These are phyloP conservation scores for Neospora caninum DNA, from an alignment of 169 alveolate species.

Conservation along the genomic window DNA sequence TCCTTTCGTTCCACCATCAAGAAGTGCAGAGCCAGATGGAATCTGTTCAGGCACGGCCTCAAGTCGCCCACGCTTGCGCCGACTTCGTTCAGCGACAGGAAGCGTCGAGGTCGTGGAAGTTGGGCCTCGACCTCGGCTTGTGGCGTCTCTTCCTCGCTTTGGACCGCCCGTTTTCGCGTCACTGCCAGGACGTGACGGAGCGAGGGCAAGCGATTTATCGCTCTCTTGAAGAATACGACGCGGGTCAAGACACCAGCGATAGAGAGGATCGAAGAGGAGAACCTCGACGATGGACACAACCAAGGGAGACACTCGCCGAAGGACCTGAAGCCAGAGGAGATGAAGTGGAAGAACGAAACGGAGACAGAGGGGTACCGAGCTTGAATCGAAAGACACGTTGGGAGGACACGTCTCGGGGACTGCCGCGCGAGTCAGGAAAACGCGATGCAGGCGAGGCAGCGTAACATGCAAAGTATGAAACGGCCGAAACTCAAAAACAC, in stretches of 20 bases:
- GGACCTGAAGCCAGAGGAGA: conserved; percentile 46
- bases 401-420: background rate
- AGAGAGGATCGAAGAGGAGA: conserved; percentile 92
- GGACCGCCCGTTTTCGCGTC: background rate
- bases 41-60: background rate
- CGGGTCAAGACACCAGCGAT: conserved; percentile 77
- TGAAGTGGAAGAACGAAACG: background rate
- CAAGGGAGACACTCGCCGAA: conserved; percentile 35
- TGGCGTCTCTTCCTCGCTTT: background rate
- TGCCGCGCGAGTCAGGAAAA: background rate
- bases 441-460: background rate
- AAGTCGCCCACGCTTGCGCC: background rate
- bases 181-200: background rate
- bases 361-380: background rate
- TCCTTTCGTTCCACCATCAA: background rate
- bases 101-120: background rate
- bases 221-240: background rate
- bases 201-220: background rate
- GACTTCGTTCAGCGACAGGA: background rate
- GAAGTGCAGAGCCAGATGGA: background rate
- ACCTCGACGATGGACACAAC: conserved; percentile 91
- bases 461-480: background rate
- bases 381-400: background rate
- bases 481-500: too few species aligned
- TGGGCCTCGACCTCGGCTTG: background rate